Base-by-base conservation (phyloP, 2,329 filamentous ascomycete species). In the Cordyceps javanica region DNA sequence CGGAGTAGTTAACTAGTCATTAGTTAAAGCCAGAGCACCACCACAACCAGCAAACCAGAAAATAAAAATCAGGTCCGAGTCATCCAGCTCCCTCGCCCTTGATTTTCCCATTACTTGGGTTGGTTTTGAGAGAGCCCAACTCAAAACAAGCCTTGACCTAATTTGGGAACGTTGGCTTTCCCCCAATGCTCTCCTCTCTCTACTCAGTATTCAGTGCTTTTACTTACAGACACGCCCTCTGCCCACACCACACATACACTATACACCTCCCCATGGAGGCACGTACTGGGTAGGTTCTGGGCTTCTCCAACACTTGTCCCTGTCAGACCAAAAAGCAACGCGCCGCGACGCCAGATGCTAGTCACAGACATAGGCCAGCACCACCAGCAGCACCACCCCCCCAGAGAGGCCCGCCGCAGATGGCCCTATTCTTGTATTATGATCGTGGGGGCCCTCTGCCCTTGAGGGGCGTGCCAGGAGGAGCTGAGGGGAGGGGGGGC, bases 381-480 rank as follows among this genome's bases (percentile, higher is more conserved):
- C 30, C 30, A 6, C 30, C 30, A 32, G 30, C n/a, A 45, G 23
- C 16, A 14, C 9, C 13, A 21, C 14, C 8, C n/a, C 30, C n/a
- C n/a, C 23, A 4, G 16, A 34, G 16, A 45, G 32, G 21, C 21
- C 34, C 34, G n/a, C 19, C 16, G 23, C 21, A 34, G 38, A 38
- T n/a, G 28, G 25, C 50, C 38, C 23, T 53, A 30, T 53, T 39
- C 19, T 13, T 39, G 25, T 34, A 41, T 25, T 34, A 26, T 44
- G 36, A 54, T 54, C 51, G 51, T 36, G 51, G 51, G 50, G 50
- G 50, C 50, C 50, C 26, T 54, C 28, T 41, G 44, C 19, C n/a
- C 19, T 26, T 14, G 36, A 19, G 28, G 48, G 30, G 19, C 8
- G 30, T 38, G 25, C 5, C 5, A 26, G 25, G 25, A 39, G 16